Evolutionary conservation across 2,329 filamentous ascomycete species (phyloP), one percentile per base, ranked within the genome.

Genomic region (Colletotrichum caudatum): DNA sequence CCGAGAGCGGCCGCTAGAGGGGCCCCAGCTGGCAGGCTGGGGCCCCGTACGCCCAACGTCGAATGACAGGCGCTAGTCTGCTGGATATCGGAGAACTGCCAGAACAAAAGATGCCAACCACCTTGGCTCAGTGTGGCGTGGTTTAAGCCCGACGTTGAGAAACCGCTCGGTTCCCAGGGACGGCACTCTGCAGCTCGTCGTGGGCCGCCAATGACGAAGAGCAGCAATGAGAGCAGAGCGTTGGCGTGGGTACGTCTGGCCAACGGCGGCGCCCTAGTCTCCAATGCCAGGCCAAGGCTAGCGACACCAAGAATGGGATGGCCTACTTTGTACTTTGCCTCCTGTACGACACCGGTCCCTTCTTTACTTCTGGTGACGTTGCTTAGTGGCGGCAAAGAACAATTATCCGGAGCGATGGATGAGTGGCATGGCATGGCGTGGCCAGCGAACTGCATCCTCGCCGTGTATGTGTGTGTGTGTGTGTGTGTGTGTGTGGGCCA

Each of bases 91-190:
- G 41, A 16, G 18, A 18, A 39, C 18, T 7, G 69, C 59, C 33
- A 63, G 53, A 69, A 69, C 69, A 68, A 71, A 69, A 16, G 11
- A 16, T 18, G 59, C 12, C 33, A 39, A 1, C 53, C 69, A 64
- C 44, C 53, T 50, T 62, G 65, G 58, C 39, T 60, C 69, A 56
- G 60, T 33, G 69, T 71, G 69, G 69, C 69, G 69, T 71, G 65
- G 65, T 69, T 54, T 35, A 20, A 44, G 65, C 60, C 41, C 64
- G 54, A 72, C 46, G 69, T 69, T 69, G 69, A 51, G 18, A 23
- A 64, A 33, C 18, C 54, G 35, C 39, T 60, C 59, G 29, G 53
- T 33, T 39, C 64, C 65, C 59, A 72, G 69, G 54, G 60, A 69
- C 65, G 65, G 48, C 39, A 48, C 44, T 50, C 35, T 33, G 59